A percentile compares a stretch with the other conserved stretches of the same genome.
These are phyloP conservation scores for Dianthus caryophyllus DNA, from an alignment of 148 eudicot species.

Conservation along the genomic window DNA sequence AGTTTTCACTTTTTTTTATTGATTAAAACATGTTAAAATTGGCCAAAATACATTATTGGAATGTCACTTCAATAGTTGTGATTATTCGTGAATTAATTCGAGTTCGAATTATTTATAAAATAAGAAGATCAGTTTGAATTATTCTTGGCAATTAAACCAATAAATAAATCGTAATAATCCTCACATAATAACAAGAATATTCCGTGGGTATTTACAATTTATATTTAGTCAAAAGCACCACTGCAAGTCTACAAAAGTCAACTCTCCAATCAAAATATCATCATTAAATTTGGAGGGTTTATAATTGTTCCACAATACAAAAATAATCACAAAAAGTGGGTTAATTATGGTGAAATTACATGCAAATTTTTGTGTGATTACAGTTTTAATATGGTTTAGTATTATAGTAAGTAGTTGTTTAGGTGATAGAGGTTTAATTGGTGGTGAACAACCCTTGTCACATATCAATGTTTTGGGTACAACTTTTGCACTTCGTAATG, in stretches of 20 bases:
- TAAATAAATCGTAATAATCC: too few species aligned
- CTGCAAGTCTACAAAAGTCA: neutral
- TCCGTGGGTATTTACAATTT: neutral
- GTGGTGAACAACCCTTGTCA: slow-evolving; percentile 35
- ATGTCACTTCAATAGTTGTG: too few species aligned
- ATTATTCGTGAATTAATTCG: too few species aligned
- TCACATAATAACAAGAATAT: slow-evolving; percentile 51
- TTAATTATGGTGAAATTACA: slow-evolving; percentile 8
- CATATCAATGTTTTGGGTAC: slow-evolving; percentile 32
- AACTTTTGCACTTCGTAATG: slow-evolving; percentile 16
- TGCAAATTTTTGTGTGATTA: slow-evolving; percentile 5
- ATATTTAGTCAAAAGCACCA: too few species aligned
- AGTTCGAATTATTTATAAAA: too few species aligned
- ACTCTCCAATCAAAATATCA: neutral
- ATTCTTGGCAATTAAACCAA: too few species aligned
- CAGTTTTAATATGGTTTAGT: slow-evolving; percentile 15
- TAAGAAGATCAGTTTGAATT: too few species aligned
- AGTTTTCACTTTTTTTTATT: too few species aligned
- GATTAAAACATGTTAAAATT: too few species aligned
- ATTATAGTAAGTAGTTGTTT: neutral
- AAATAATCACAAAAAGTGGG: too few species aligned
- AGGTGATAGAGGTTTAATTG: slow-evolving; percentile 13
- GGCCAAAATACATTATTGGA: too few species aligned
- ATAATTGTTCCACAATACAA: too few species aligned
- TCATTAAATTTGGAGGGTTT: neutral